A percentile compares a stretch with the other conserved stretches of the same genome.
These are phyloP conservation scores for Naematelia encephala DNA, from an alignment of 768 basidiomycete species.

Conservation along the genomic window DNA sequence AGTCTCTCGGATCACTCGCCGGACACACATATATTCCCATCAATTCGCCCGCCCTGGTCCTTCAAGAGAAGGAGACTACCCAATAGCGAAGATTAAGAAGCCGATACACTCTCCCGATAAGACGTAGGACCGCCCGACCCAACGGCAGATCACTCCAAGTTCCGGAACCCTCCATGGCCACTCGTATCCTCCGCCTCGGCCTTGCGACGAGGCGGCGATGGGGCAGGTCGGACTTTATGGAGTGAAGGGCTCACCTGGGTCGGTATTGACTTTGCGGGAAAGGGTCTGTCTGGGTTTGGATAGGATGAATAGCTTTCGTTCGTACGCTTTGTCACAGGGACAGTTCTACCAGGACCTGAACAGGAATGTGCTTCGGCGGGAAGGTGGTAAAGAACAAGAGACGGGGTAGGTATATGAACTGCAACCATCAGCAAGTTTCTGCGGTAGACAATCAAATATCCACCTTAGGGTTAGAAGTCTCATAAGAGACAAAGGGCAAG, in stretches of 20 bases:
- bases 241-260: background rate
- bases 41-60: background rate
- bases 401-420: slow-evolving; percentile 15
- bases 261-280: background rate
- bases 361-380: background rate
- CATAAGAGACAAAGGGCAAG: background rate
- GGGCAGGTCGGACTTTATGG: slow-evolving; percentile 1
- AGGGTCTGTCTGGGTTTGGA: background rate
- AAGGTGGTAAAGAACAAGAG: slow-evolving; percentile 1
- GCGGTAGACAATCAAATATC: too few relatives aligned
- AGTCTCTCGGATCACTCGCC: background rate
- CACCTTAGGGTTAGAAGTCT: slow-evolving; percentile 20
- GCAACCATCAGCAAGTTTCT: background rate
- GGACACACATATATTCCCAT: background rate
- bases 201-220: background rate
- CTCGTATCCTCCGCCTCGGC: background rate
- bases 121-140: background rate
- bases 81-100: background rate
- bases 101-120: background rate
- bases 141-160: background rate
- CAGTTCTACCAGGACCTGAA: background rate
- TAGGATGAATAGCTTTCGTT: background rate
- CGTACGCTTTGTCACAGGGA: background rate
- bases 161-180: background rate
- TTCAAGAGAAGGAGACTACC: background rate